Evolutionary conservation across 257 asterid genomes (phyloP).

Genomic region (Schizonepeta tenuifolia): DNA sequence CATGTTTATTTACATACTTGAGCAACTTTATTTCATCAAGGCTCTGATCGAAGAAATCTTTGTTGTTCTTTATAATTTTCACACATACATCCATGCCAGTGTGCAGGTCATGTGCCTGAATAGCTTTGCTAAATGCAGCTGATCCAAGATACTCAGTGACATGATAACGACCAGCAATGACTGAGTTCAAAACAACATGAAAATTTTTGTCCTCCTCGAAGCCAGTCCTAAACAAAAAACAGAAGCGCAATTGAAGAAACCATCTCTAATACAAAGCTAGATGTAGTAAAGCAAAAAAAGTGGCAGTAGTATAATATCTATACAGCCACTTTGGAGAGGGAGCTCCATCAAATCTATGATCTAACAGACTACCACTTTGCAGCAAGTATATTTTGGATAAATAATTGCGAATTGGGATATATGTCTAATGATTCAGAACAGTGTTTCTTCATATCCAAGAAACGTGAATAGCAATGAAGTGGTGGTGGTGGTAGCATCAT

Average conservation of each 20-base stretch:
- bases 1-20: conserved; percentile 94
- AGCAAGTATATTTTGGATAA: no score
- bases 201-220: conserved; percentile 99
- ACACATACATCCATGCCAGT: conserved; percentile 99
- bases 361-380: no score
- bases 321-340: no score
- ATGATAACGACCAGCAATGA: conserved; percentile 95
- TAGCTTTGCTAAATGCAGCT: conserved; percentile 99
- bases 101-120: conserved; percentile 99
- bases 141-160: conserved; percentile 99
- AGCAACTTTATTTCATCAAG: conserved; percentile 99
- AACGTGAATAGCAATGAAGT: no score
- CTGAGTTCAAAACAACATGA: conserved; percentile 85
- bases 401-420: no score
- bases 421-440: no score
- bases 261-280: not conserved
- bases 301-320: not conserved
- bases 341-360: no score
- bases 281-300: not conserved
- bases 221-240: conserved; percentile 77
- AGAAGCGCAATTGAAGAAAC: conserved; percentile 34
- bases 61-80: conserved; percentile 96
- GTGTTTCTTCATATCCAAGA: no score
- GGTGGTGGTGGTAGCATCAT: no score
- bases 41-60: conserved; percentile 98